Conservation (phyloP, 1,284 basidiomycete species). For the Cryptococcus jaspeensis region DNA sequence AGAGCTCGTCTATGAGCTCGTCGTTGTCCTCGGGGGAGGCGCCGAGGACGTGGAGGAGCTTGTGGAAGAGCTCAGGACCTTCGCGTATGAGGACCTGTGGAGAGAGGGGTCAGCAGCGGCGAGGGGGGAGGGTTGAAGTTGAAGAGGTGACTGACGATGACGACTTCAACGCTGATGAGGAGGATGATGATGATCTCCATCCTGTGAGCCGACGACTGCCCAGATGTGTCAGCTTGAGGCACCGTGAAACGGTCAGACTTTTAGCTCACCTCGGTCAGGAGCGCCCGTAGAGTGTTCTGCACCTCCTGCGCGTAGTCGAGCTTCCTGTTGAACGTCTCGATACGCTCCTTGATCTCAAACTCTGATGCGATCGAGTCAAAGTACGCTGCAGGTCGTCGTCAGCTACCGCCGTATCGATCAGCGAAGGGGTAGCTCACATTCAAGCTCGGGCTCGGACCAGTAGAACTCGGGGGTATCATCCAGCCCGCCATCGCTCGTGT, state of each 20-base stretch:
- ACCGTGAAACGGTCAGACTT: not conserved
- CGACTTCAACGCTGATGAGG: slow-evolving; percentile 84
- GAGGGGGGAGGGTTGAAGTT: not conserved
- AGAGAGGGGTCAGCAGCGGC: not conserved
- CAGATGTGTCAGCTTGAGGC: not conserved
- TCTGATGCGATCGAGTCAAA: slow-evolving; percentile 78
- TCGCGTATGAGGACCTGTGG: slow-evolving; percentile 30
- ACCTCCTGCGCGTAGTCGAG: slow-evolving; percentile 89
- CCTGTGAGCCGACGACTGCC: slow-evolving; percentile 73
- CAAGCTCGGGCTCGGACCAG: slow-evolving; percentile 84
- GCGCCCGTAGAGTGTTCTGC: slow-evolving; percentile 60
- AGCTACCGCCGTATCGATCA: not conserved
- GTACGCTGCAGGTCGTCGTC: slow-evolving; percentile 57
- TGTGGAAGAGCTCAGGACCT: slow-evolving; percentile 29
- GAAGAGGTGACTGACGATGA: slow-evolving; percentile 65
- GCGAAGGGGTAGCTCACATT: slow-evolving; percentile 58
- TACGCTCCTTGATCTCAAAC: slow-evolving; percentile 75
- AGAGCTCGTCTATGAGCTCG: slow-evolving; percentile 2
- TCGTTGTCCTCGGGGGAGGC: slow-evolving; percentile 2
- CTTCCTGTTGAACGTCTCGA: slow-evolving; percentile 80
- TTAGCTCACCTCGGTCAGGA: slow-evolving; percentile 70
- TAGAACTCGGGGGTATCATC: slow-evolving; percentile 84
- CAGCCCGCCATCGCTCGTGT: slow-evolving; percentile 82
- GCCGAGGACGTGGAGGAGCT: slow-evolving; percentile 9
- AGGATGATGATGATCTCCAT: slow-evolving; percentile 91